Evolutionary conservation across 257 asterid genomes (phyloP).

Genomic region (Eucommia ulmoides): DNA sequence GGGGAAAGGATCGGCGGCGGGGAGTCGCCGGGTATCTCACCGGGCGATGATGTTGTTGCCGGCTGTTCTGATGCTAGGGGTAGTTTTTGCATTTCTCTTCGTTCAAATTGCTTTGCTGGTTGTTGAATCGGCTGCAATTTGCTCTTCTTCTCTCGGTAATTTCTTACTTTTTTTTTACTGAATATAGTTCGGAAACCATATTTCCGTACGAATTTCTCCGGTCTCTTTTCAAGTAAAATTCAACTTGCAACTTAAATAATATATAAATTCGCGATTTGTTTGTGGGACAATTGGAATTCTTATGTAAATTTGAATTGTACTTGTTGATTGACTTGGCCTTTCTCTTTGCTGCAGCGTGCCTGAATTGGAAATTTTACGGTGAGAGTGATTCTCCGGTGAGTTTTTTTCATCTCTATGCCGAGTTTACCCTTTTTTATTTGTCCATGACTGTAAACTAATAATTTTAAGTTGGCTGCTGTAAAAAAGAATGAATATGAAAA

Average conservation of each 20-base stretch:
- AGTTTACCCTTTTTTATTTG: neutral
- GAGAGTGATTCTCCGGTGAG: slow-evolving; percentile 64
- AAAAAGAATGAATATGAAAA: neutral
- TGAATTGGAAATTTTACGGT: slow-evolving; percentile 66
- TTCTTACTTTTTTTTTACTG: too few relatives aligned
- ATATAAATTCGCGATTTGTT: slow-evolving; percentile 2
- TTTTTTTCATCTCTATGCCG: neutral
- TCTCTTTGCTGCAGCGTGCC: slow-evolving; percentile 35
- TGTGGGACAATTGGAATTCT: slow-evolving; percentile 3
- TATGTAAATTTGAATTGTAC: neutral
- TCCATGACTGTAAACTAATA: neutral
- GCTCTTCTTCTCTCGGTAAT: too few relatives aligned
- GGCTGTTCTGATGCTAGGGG: slow-evolving; percentile 30
- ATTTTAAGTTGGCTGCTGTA: neutral
- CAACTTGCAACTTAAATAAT: too few relatives aligned
- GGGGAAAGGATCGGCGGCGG: slow-evolving; percentile 22
- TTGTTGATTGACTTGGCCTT: slow-evolving; percentile 10
- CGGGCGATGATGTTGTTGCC: slow-evolving; percentile 44
- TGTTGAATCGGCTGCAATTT: too few relatives aligned
- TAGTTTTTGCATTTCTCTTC: slow-evolving; percentile 44
- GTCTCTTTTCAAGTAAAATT: too few relatives aligned
- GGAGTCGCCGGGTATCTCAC: slow-evolving; percentile 31
- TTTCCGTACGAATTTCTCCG: too few relatives aligned
- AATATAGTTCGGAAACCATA: too few relatives aligned
- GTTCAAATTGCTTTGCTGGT: slow-evolving; percentile 40